phyloP scores from a whole-genome alignment of 2,329 filamentous ascomycete species.

The Phaeoacremonium minimum region DNA sequence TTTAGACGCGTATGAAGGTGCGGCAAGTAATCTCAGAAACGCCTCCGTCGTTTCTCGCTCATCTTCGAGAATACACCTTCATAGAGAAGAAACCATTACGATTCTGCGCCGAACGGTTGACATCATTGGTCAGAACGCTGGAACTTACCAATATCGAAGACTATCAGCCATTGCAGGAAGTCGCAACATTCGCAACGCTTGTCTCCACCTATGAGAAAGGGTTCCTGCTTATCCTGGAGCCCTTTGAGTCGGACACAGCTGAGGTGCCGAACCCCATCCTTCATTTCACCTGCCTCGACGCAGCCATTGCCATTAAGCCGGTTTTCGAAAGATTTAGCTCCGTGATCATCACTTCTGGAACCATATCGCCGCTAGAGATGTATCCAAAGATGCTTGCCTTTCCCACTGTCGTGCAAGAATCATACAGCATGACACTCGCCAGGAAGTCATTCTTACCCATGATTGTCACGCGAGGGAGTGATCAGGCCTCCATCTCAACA shows the following conservation, averaged over 20 bases:
- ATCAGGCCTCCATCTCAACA: slow-evolving; percentile 89
- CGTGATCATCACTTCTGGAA: slow-evolving; percentile 97
- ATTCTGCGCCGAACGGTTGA: slow-evolving; percentile 92
- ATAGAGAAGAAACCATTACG: slow-evolving; percentile 93
- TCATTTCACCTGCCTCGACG: slow-evolving; percentile 94
- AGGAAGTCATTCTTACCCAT: slow-evolving; percentile 94
- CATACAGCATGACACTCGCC: slow-evolving; percentile 94
- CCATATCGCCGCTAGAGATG: slow-evolving; percentile 95
- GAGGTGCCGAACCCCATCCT: slow-evolving; percentile 96
- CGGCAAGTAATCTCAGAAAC: slow-evolving; percentile 97
- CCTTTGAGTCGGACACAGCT: slow-evolving; percentile 91
- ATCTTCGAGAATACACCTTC: slow-evolving; percentile 92
- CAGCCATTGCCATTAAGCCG: slow-evolving; percentile 95
- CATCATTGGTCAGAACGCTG: slow-evolving; percentile 88
- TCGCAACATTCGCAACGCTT: slow-evolving; percentile 93
- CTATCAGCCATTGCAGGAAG: slow-evolving; percentile 93
- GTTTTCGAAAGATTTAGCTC: slow-evolving; percentile 97
- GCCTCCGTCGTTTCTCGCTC: slow-evolving; percentile 85
- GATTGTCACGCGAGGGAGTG: slow-evolving; percentile 92
- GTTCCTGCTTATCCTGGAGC: slow-evolving; percentile 93
- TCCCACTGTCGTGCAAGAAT: slow-evolving; percentile 87
- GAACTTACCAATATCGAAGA: slow-evolving; percentile 98
- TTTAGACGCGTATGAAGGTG: slow-evolving; percentile 94
- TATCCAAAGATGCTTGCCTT: slow-evolving; percentile 99
- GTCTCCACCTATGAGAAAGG: slow-evolving; percentile 96